A percentile compares a stretch with the other conserved stretches of the same genome.
Evolutionary conservation across 2,329 filamentous ascomycete species (phyloP).

Genomic region (Verticillium zaregamsianum): DNA sequence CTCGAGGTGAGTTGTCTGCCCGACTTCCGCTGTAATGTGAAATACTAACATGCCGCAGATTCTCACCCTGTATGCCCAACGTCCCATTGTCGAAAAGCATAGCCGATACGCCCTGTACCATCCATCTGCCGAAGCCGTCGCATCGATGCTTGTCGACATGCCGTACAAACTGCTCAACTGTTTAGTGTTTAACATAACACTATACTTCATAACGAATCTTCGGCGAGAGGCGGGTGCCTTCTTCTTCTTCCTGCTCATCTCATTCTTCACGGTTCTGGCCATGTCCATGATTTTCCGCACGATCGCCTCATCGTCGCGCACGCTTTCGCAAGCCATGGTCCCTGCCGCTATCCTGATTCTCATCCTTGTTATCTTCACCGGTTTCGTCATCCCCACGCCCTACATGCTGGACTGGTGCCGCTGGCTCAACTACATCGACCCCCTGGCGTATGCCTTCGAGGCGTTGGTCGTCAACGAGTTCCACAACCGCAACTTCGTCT

Average conservation of each 20-base stretch:
- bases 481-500: slow-evolving; percentile 54
- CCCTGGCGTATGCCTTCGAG: slow-evolving; percentile 77
- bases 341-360: slow-evolving; percentile 59
- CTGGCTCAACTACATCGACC: slow-evolving; percentile 81
- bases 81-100: slow-evolving; percentile 90
- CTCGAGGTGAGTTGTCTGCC: slow-evolving; percentile 53
- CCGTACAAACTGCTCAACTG: slow-evolving; percentile 77
- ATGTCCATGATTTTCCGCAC: slow-evolving; percentile 88
- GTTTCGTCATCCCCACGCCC: slow-evolving; percentile 59
- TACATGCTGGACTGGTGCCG: slow-evolving; percentile 78
- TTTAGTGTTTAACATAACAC: slow-evolving; percentile 70
- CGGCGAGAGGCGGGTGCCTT: slow-evolving; percentile 70
- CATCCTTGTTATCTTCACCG: slow-evolving; percentile 65
- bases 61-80: slow-evolving; percentile 79
- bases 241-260: slow-evolving; percentile 81
- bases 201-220: slow-evolving; percentile 88
- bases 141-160: slow-evolving; percentile 81
- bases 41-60: slow-evolving; percentile 45
- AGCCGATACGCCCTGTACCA: slow-evolving; percentile 83
- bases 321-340: slow-evolving; percentile 60
- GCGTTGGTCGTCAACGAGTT: slow-evolving; percentile 83
- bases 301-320: slow-evolving; percentile 72
- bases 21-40: neutral
- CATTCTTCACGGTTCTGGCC: slow-evolving; percentile 65
- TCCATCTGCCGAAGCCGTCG: slow-evolving; percentile 80